phyloP scores from a whole-genome alignment of 495 filamentous ascomycete genomes.

The Penicillium waksmanii region DNA sequence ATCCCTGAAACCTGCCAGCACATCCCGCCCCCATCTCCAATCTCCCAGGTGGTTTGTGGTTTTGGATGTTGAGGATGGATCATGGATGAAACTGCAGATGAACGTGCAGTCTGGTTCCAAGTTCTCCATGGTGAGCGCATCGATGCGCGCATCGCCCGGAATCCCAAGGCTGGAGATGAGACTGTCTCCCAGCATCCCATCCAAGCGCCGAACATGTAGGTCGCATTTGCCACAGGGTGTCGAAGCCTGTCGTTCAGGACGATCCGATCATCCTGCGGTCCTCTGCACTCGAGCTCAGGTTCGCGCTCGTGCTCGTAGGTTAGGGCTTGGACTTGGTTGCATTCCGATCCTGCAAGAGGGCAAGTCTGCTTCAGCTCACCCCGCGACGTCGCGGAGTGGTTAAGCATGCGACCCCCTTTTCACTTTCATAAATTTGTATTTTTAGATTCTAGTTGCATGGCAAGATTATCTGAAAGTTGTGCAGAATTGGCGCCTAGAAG shows the following conservation, averaged over 20 bases:
- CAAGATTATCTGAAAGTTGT: too few relatives aligned
- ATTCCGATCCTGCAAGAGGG: not conserved
- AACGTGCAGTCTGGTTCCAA: not conserved
- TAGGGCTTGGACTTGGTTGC: not conserved
- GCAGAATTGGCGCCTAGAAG: too few relatives aligned
- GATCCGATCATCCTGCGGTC: not conserved
- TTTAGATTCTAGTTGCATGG: too few relatives aligned
- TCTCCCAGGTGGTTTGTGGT: not conserved
- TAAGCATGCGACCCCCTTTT: too few relatives aligned
- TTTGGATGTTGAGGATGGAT: not conserved
- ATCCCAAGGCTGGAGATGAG: conserved; percentile 1
- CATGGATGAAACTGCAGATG: not conserved
- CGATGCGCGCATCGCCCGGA: too few relatives aligned
- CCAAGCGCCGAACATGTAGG: conserved; percentile 5
- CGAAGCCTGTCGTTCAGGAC: conserved; percentile 8
- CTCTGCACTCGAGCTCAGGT: not conserved
- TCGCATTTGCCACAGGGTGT: conserved; percentile 5
- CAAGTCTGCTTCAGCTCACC: not conserved
- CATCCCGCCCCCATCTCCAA: conserved; percentile 1
- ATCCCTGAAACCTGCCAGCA: conserved; percentile 4
- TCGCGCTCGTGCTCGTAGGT: not conserved
- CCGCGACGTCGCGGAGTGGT: too few relatives aligned
- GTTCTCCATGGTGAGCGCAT: not conserved
- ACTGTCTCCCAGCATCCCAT: conserved; percentile 7
- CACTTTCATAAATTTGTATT: too few relatives aligned